Percentiles rank a stretch among this genome's conserved stretches.
Conservation (phyloP, 2,329 filamentous ascomycete genomes). For the Fulvia fulva region DNA sequence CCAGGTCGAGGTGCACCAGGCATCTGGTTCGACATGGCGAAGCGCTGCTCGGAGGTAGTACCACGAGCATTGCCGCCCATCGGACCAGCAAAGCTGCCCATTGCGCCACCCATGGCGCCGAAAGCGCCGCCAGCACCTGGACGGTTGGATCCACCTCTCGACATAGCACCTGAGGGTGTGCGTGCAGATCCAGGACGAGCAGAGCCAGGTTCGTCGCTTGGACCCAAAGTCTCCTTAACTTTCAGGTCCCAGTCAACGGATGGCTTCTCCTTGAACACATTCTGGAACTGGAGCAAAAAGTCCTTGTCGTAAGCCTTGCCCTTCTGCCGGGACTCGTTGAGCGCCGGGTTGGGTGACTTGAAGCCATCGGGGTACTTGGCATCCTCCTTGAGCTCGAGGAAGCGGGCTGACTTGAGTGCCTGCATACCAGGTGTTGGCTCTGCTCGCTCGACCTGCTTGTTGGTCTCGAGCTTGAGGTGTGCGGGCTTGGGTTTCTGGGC, state of each 20-base stretch:
- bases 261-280: slow-evolving; percentile 93
- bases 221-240: slow-evolving; percentile 79
- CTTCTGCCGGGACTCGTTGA: slow-evolving; percentile 75
- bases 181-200: slow-evolving; percentile 59
- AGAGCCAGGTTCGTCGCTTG: slow-evolving; percentile 57
- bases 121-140: slow-evolving; percentile 39
- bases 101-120: slow-evolving; percentile 55
- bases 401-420: slow-evolving; percentile 84
- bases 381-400: slow-evolving; percentile 70
- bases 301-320: slow-evolving; percentile 92
- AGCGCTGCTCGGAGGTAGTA: slow-evolving; percentile 74
- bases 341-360: slow-evolving; percentile 82
- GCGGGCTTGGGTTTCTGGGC: slow-evolving; percentile 75
- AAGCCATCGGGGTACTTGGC: slow-evolving; percentile 80
- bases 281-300: slow-evolving; percentile 94
- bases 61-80: slow-evolving; percentile 44
- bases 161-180: slow-evolving; percentile 45
- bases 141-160: slow-evolving; percentile 44
- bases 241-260: slow-evolving; percentile 89
- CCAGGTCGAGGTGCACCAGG: slow-evolving; percentile 13
- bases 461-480: slow-evolving; percentile 82
- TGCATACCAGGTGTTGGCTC: slow-evolving; percentile 93
- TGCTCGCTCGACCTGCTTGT: slow-evolving; percentile 80
- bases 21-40: slow-evolving; percentile 40
- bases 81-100: slow-evolving; percentile 31